Base-by-base conservation (phyloP, 2,329 filamentous ascomycete species). In the Alternaria arbusti region DNA sequence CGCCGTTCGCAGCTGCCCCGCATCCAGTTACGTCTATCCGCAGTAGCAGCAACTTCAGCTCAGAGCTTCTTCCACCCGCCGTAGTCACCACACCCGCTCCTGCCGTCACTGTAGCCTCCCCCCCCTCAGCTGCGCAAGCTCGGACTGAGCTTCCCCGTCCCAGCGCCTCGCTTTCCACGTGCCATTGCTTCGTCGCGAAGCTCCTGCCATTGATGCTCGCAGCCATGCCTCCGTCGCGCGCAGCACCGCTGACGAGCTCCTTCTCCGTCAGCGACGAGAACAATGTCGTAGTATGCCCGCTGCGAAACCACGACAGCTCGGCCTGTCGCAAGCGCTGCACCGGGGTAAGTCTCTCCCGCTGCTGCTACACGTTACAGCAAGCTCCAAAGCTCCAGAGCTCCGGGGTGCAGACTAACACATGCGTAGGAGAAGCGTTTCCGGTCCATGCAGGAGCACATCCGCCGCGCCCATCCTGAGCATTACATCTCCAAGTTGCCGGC, bases 391-490 rank as follows among this genome's bases (percentile, higher is more conserved):
- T 57, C 55, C 11, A n/a, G 20, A 50, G 32, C 43, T 36, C 57
- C 28, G 46, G 50, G 61, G 46, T 59, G 59, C 65, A 68, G 56
- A 52, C 36, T 66, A 66, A 67, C 73, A 81, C 78, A 64, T 74
- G 61, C 66, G 70, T 82, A 96, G 93, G 93, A 96, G 85, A 97
- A 97, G 83, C 89, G 93, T 72, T 99, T 94, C 84, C 94, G 96
- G 81, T 98, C 95, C 68, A 98, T 99, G 93, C 96, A 98, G 83
- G 96, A 99, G 87, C 96, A 99, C 79, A 98, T 99, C 77, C 93
- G 96, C 75, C 91, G 96, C 81, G 95, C 96, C 71, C 96, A 99
- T 80, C 95, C 95, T 65, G 94, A 97, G 80, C 91, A 97, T 81
- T 98, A 98, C 84, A 97, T 99, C 74, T 90, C 96, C 54, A 97